Base-by-base conservation (phyloP, 73 alveolate genomes). In the Paramecium tetraurelia region DNA sequence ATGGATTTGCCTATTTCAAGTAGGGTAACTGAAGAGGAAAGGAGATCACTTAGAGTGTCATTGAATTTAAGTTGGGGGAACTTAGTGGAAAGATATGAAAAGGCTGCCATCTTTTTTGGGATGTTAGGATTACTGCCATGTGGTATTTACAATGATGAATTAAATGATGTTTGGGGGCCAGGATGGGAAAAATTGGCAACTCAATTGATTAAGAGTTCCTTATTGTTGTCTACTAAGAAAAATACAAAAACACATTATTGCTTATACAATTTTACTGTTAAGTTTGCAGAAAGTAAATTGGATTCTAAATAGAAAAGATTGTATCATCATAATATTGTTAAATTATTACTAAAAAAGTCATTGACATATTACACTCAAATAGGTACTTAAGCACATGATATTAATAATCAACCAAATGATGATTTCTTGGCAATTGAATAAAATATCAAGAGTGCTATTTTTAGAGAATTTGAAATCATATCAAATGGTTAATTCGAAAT, bases 211-310 rank as follows among this genome's bases (percentile, higher is more conserved):
- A 80, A 80, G 29, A 44, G 50, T 43, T 80, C 90, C 3, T 35
- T 80, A 43, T 35, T 80, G 12, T 38, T 80, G 8, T 80, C 11
- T 1, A 43, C 46, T 12, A 80, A 80, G 50, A 80, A 48, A 46
- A 31, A 40, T 48, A 40, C 46, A 7, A 41, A 48, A 80, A 48
- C 18, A 0, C 90, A 80, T 80, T 80, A 80, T 80, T 80, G 90
- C 21, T 63, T 80, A 22, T 80, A 80, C 46, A 27, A 48, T 41
- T 41, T 80, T 35, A 80, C 57, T 46, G 11, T 43, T 2, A 80
- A 80, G 46, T 80, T 80, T 80, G 90, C 90, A 14, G 90, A 80
- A 31, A 44, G 76, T 48, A 80, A 80, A 80, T 80, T 80, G 46
- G 90, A 80, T 80, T n/a, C 31, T 29, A 80, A 80, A 46, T 41